Conservation (phyloP, 2,329 filamentous ascomycete genomes). For the Aspergillus ochraceoroseus region DNA sequence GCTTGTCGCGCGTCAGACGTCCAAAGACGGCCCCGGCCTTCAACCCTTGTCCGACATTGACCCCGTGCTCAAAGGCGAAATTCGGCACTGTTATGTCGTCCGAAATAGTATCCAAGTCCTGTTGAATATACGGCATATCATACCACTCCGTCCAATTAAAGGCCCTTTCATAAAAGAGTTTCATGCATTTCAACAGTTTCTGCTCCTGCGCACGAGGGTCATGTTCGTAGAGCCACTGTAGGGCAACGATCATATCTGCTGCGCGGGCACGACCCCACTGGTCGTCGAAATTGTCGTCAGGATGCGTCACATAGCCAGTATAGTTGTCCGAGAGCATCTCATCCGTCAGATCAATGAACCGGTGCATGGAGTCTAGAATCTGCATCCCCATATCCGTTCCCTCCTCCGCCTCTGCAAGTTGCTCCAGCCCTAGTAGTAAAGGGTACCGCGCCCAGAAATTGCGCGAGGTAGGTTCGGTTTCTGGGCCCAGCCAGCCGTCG, state of each 20-base stretch:
- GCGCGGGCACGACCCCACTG: conserved; percentile 39
- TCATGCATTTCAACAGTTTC: conserved; percentile 43
- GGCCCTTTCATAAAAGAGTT: conserved; percentile 37
- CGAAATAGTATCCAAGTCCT: conserved; percentile 35
- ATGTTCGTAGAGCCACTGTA: conserved; percentile 49
- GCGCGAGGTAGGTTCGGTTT: conserved; percentile 25
- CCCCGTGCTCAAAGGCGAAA: conserved; percentile 46
- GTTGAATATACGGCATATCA: no score
- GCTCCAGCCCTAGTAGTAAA: conserved; percentile 49
- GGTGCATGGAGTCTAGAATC: conserved; percentile 44
- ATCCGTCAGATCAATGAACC: conserved; percentile 50
- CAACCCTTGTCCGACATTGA: conserved; percentile 47
- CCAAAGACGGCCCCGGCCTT: conserved; percentile 46
- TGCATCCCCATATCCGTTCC: no score
- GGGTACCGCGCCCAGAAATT: conserved; percentile 54
- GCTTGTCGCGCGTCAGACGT: conserved; percentile 45
- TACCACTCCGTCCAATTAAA: conserved; percentile 40
- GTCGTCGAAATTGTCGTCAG: conserved; percentile 43
- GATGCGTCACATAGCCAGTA: conserved; percentile 47
- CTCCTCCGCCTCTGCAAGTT: conserved; percentile 50
- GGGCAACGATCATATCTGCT: conserved; percentile 44
- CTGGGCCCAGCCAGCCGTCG: conserved; percentile 50
- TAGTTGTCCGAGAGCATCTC: conserved; percentile 53
- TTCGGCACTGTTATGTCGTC: conserved; percentile 33
- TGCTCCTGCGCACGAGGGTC: conserved; percentile 37